Base-by-base conservation (phyloP, 2,329 filamentous ascomycete genomes). In the Raffaelea deltoideospora region DNA sequence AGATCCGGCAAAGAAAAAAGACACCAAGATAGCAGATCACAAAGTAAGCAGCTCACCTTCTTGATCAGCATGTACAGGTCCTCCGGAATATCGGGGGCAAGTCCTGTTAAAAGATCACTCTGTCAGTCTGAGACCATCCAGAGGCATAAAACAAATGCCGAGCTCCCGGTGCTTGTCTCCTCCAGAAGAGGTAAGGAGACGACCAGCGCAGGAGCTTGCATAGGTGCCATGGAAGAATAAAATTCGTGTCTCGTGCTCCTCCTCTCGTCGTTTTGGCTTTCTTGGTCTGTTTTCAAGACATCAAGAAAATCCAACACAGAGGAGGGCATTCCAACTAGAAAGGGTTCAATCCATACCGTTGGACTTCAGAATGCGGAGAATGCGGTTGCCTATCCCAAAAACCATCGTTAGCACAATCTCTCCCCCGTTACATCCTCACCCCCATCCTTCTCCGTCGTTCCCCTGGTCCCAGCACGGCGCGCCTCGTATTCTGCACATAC, bases 41-140 rank as follows among this genome's bases (percentile, higher is more conserved):
- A 19, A 8, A 8, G 20, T 6, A 28, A 28, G 5, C 26, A 38
- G 34, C 55, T 43, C 61, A 92, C 88, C 86, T 98, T 98, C 83
- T 95, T 95, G 84, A 96, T 96, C 65, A 96, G 75, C 83, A 94
- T 93, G 81, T 96, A 98, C 53, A 96, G 81, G 69, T 98, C 90
- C 79, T 98, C 90, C 61, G 92, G 90, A 56, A 98, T 79, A 65
- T 96, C 87, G 63, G 92, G 90, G 54, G 90, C 88, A 62, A 98
- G 86, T 72, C 90, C 90, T 98, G 71, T 71, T 61, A 69, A n/a
- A n/a, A n/a, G 61, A 79, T 92, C 86, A 75, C 86, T 87, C 81
- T 77, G 83, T 90, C 83, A 90, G 84, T 77, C 76, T 68, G 65
- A 55, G 70, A 88, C 84, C 83, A 81, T 76, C 69, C 80, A 87